Evolutionary conservation across 176 grass and related monocot species (phyloP).

Genomic region (Pontederia crassipes): DNA sequence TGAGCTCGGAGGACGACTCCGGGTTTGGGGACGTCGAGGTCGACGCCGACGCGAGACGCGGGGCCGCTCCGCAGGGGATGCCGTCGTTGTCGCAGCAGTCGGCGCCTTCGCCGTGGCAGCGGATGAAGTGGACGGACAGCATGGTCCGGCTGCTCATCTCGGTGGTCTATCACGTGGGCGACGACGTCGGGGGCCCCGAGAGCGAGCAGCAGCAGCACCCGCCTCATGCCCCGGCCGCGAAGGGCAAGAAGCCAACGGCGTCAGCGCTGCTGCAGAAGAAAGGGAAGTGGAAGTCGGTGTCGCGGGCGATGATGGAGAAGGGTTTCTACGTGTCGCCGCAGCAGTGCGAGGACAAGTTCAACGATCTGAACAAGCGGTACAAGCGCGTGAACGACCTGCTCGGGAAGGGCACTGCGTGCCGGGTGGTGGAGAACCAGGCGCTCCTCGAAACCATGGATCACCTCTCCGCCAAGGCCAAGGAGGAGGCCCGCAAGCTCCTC

Average conservation of each 20-base stretch:
- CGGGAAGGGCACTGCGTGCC: constrained; percentile 70
- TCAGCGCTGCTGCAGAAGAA: constrained; percentile 50
- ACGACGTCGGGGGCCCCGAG: constrained; percentile 41
- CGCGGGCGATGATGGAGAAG: constrained; percentile 63
- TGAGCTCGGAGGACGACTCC: constrained; percentile 33
- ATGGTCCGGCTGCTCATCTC: constrained; percentile 83
- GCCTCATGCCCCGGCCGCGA: constrained; percentile 3
- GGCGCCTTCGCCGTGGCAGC: constrained; percentile 36
- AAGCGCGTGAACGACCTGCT: constrained; percentile 84
- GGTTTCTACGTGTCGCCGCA: constrained; percentile 79
- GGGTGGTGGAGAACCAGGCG: constrained; percentile 62
- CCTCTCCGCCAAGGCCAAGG: constrained; percentile 52
- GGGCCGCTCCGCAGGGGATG: background rate
- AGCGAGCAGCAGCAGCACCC: background rate
- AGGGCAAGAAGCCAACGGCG: constrained; percentile 20
- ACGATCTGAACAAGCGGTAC: constrained; percentile 95
- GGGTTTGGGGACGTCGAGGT: constrained; percentile 16
- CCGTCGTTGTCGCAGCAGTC: constrained; percentile 25
- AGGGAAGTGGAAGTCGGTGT: constrained; percentile 97
- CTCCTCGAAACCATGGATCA: constrained; percentile 69
- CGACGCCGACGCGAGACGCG: background rate
- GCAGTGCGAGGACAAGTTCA: constrained; percentile 99
- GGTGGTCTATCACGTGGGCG: constrained; percentile 61
- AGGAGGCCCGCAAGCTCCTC: constrained; percentile 85
- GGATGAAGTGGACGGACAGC: constrained; percentile 95